Evolutionary conservation across 331 rosid genomes (phyloP), one percentile per base, ranked within the genome.

Genomic region (Telfairia occidentalis): DNA sequence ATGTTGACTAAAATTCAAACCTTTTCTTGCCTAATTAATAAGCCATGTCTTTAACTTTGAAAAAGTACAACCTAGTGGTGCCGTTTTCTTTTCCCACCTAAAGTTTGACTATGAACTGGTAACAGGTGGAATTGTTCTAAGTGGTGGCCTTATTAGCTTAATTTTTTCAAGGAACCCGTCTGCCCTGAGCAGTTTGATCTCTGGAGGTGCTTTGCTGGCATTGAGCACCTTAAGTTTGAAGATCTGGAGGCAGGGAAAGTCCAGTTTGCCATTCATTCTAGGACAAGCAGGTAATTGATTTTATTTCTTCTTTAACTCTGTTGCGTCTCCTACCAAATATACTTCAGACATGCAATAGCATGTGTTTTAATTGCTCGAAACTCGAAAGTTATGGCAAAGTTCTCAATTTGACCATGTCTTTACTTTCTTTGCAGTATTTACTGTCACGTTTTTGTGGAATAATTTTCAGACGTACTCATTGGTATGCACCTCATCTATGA

Each of bases 231-330:
- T 77, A 43, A 94, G 98, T 89, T 77, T 94, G 86, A 90, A 90
- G 88, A 90, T 92, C 53, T 92, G 98, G 98, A 89, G 86, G 87
- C 90, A 86, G 82, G 97, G 98, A 58, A 92, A 90, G 78, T 90
- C 98, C 12, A 86, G 97, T 81, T 55, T 87, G 53, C 96, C 96
- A 2, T 94, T 82, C 81, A 94, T 94, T 77, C 82, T 94, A 43
- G 96, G 96, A 76, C 98, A 94, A 88, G 91, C 96, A 86, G 92
- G 96, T 91, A 84, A 38, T 55, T 77, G 76, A 64, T 23, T 66
- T 29, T 73, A 46, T 35, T 64, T 26, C 55, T 32, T 34, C 13
- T 21, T 21, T 21, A 5, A 28, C 26, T 50, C 16, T 8, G 64
- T 12, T 11, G 35, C 9, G 15, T 24, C 64, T 57, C 64, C 37